Base-by-base conservation (phyloP, 768 basidiomycete species). In the Phlegmacium glaucopus region DNA sequence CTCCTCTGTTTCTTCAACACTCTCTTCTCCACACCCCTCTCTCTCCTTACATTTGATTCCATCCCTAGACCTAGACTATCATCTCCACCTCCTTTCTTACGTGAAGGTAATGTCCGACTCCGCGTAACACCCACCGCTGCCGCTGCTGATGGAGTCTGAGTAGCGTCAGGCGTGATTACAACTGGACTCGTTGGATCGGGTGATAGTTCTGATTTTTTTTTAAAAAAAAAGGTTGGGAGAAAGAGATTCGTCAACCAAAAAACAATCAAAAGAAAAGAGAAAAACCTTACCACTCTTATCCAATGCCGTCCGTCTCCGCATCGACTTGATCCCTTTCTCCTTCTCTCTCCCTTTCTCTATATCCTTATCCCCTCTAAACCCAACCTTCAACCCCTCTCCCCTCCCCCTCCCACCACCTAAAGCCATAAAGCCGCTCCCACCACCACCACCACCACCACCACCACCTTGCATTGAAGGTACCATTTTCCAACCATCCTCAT, bases 21-120 rank as follows among this genome's bases (percentile, higher is more conserved):
- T 34, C 51, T 44, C 47, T 54, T 54, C 44, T 56, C 51, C 28
- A 41, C 26, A 35, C 48, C 45, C 15, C 48, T n/a, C n/a, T n/a
- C n/a, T n/a, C n/a, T 54, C 34, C 37, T 56, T 30, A 44, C 55
- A n/a, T 15, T 44, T 25, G 17, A 28, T 38, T 47, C 45, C 37
- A 29, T 36, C 35, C 42, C 37, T 43, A 39, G 3, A 47, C 18
- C 8, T 32, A 37, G 16, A 17, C 3, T 22, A 22, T 34, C 32
- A 34, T 28, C 27, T 15, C 45, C 39, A 9, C 35, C 50, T 17
- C 49, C 54, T 54, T 63, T 63, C 45, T 68, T 61, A 32, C 76
- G 57, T 32, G 76, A 72, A 1, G 87, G 87, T 39, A 90, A 46
- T 30, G 87, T 90, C 47, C 80, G 75, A 58, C 87, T 86, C 18